Evolutionary conservation across 768 basidiomycete species (phyloP), one percentile per base, ranked within the genome.

Genomic region (Leccinum rimulosum): DNA sequence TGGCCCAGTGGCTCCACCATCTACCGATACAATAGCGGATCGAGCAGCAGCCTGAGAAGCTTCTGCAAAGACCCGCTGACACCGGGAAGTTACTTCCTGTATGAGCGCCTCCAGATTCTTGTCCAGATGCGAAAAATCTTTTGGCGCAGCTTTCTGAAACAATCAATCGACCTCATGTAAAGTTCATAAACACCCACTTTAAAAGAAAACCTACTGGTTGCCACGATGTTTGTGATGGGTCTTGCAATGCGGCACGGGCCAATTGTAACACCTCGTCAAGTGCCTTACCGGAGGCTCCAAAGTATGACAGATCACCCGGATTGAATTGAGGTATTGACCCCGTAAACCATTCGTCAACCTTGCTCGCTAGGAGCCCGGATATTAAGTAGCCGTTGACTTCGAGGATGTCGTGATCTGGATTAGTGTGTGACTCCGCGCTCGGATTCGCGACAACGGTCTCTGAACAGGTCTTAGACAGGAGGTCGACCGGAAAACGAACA

Each of bases 351-450:
- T 79, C 80, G 76, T 93, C 91, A 73, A 93, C 83, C 52, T 79
- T 74, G 71, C 88, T 91, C 55, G 77, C 76, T 54, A 81, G 77
- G 48, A 93, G 80, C 51, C 91, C 89, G 47, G 83, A 83, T 65
- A 83, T 84, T 66, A 93, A 78, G 71, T 93, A 93, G 63, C 85
- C 82, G 70, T 90, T 89, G 54, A 89, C 91, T 77, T 91, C 88
- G 54, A 92, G 77, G 61, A 87, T 80, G 71, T 93, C 91, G 68
- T 91, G 68, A 84, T 57, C 84, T 52, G 79, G 75, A 56, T 74
- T 73, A 61, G 75, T 64, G 50, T 75, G 80, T 52, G 76, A 72
- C 53, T 90, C 89, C 61, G 75, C 77, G 50, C 78, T 70, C 36
- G 82, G 74, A 66, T 84, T 86, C 58, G 79, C 75, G 57, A 81